These are phyloP conservation scores for sunflower (Helianthus annuus) DNA, from an alignment of 129 eudicot species.

Conservation along the genomic window DNA sequence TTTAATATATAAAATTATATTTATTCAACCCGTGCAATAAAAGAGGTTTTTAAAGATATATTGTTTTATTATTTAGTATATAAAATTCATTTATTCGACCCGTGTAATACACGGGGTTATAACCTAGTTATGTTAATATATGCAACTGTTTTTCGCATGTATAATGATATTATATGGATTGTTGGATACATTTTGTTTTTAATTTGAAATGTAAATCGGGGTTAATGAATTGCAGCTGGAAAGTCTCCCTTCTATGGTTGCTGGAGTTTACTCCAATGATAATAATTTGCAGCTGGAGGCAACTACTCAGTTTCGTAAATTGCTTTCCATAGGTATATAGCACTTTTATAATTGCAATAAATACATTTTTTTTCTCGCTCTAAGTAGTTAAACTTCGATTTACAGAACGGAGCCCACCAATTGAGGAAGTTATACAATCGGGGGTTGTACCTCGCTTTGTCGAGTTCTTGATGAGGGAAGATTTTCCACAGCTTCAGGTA, in stretches of 20 bases:
- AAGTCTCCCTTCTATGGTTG: conserved; percentile 74
- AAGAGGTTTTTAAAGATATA: too few relatives aligned
- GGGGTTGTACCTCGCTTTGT: conserved; percentile 91
- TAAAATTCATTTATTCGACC: too few relatives aligned
- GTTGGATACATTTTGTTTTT: neutral
- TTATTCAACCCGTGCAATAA: too few relatives aligned
- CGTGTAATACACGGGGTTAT: too few relatives aligned
- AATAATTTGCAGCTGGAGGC: conserved; percentile 76
- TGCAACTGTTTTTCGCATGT: neutral
- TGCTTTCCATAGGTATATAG: conserved; percentile 74
- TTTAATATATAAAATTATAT: too few relatives aligned
- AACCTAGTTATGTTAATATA: conserved; percentile 9
- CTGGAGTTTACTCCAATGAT: conserved; percentile 67
- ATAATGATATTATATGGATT: neutral
- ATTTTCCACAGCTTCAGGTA: conserved; percentile 86
- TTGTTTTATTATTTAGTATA: too few relatives aligned
- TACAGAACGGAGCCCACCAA: conserved; percentile 78
- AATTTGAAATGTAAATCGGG: neutral
- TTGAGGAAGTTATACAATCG: conserved; percentile 82
- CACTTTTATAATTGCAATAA: neutral
- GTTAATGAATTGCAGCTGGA: conserved; percentile 54
- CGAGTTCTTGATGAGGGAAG: conserved; percentile 70
- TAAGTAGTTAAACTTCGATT: neutral
- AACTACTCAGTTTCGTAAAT: conserved; percentile 82
- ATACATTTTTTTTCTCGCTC: neutral